A percentile compares a stretch with the other conserved stretches of the same genome.
Conservation (phyloP, 305 asterid species). For the Caryopteris hybrid region DNA sequence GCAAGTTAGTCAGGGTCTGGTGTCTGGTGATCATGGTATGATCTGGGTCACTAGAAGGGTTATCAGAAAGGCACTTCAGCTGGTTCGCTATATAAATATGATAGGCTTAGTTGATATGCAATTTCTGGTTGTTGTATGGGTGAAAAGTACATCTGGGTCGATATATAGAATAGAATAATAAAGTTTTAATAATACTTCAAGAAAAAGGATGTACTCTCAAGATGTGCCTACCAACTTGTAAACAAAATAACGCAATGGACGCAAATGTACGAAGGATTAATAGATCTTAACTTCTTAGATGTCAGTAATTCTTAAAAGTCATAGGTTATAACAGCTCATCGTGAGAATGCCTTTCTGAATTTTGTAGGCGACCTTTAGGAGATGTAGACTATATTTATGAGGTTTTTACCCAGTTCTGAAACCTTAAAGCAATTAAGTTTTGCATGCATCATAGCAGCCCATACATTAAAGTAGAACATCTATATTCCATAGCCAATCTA, state of each 20-base stretch:
- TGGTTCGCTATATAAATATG: too few relatives aligned
- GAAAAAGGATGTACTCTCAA: neutral
- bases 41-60: too few relatives aligned
- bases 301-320: neutral
- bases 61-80: too few relatives aligned
- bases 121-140: too few relatives aligned
- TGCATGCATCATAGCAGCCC: too few relatives aligned
- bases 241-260: neutral
- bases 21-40: neutral
- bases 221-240: neutral
- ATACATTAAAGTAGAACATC: too few relatives aligned
- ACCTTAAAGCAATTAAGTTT: too few relatives aligned
- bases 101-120: too few relatives aligned
- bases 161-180: neutral
- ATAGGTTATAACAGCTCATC: neutral
- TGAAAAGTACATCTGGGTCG: too few relatives aligned
- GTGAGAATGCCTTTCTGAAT: neutral
- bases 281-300: neutral
- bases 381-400: too few relatives aligned
- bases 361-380: neutral
- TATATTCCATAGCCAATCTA: too few relatives aligned
- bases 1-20: neutral
- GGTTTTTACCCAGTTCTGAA: too few relatives aligned
- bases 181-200: neutral
- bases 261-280: neutral